phyloP scores from a whole-genome alignment of 768 basidiomycete species.

The Serendipita sp. region DNA sequence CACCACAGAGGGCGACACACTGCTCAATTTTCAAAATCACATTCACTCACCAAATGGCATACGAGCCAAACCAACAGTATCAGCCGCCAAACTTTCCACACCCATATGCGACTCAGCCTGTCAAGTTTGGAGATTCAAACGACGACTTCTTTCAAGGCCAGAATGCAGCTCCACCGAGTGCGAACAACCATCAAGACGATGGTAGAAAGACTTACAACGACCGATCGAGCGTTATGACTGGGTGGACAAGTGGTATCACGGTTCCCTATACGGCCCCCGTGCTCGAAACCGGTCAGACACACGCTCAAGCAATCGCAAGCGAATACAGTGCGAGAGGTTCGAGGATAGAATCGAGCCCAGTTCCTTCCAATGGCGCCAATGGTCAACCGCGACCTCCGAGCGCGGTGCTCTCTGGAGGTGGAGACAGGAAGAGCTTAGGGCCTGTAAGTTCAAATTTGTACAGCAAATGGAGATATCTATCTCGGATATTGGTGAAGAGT shows the following conservation, averaged over 20 bases:
- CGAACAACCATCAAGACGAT: conserved; percentile 1
- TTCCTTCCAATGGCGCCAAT: neutral
- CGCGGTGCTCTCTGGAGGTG: neutral
- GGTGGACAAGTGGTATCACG: conserved; percentile 8
- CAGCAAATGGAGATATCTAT: neutral
- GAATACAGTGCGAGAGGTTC: conserved; percentile 4
- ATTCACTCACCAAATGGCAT: neutral
- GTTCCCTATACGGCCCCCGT: neutral
- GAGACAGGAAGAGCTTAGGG: neutral
- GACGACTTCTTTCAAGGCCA: conserved; percentile 5
- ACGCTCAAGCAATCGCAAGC: conserved; percentile 11
- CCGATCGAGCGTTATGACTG: neutral
- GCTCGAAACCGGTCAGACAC: conserved; percentile 11
- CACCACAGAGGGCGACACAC: neutral
- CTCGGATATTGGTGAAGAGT: neutral
- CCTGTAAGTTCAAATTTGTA: neutral
- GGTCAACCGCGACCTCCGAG: neutral
- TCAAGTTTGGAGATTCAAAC: conserved; percentile 9
- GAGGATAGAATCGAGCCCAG: neutral
- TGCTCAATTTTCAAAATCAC: neutral
- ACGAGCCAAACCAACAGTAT: neutral
- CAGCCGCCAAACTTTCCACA: neutral
- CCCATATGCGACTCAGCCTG: conserved; percentile 6
- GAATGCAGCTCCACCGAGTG: conserved; percentile 6
- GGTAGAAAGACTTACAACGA: conserved; percentile 5